These are phyloP conservation scores for Telopea speciosissima DNA, from an alignment of 177 flowering plant species.

Conservation along the genomic window DNA sequence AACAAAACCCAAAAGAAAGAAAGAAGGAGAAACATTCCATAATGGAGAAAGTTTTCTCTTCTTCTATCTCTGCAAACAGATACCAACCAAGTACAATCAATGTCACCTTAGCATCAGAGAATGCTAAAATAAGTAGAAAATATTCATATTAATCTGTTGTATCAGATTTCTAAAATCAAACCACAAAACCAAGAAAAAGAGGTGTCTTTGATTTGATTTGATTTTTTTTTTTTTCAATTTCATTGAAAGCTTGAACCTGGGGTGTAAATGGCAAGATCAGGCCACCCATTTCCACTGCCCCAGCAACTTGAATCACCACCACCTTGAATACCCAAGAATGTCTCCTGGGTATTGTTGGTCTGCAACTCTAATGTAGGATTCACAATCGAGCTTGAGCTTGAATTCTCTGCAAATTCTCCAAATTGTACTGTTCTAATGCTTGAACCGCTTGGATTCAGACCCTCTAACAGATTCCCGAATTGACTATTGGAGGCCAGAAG, in stretches of 20 bases:
- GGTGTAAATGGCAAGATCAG: conserved; percentile 72
- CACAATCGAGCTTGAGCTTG: conserved; percentile 19
- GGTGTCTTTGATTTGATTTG: too few relatives aligned
- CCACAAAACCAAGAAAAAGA: too few relatives aligned
- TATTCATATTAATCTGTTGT: not conserved
- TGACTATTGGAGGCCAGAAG: conserved; percentile 46
- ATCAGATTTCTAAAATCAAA: not conserved
- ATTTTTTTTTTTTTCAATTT: not conserved
- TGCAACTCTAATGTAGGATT: conserved; percentile 27
- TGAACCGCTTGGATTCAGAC: conserved; percentile 28
- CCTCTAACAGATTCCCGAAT: conserved; percentile 34
- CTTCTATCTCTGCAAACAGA: not conserved
- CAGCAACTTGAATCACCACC: conserved; percentile 39
- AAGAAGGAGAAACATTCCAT: not conserved
- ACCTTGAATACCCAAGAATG: conserved; percentile 26
- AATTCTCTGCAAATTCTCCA: conserved; percentile 24
- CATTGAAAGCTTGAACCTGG: conserved; percentile 55
- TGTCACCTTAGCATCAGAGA: conserved; percentile 6
- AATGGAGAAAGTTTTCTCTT: not conserved
- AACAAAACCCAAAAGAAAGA: not conserved
- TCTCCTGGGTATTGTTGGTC: conserved; percentile 20
- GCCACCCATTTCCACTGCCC: conserved; percentile 49
- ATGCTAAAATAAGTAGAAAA: conserved; percentile 1
- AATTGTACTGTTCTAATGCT: conserved; percentile 24
- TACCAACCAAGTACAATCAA: not conserved